Percentiles rank a stretch among this genome's conserved stretches.
These are phyloP conservation scores for Calonectria multiphialidica DNA, from an alignment of 2,329 filamentous ascomycete genomes.

Conservation along the genomic window DNA sequence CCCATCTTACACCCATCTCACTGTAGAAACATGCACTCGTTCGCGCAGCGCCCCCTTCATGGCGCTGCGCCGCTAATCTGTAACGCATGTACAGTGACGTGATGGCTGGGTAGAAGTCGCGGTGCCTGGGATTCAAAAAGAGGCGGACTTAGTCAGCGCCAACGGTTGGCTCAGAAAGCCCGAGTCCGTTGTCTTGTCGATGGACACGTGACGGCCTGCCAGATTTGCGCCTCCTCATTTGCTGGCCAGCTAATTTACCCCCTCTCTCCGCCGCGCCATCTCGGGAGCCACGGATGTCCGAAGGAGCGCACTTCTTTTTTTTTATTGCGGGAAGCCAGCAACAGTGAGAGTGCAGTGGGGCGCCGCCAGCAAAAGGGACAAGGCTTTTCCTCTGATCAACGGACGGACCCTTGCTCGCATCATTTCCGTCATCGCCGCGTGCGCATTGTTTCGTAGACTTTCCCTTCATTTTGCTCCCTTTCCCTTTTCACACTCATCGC, in stretches of 20 bases:
- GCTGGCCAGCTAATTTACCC: constrained; percentile 7
- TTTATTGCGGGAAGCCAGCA: constrained; percentile 17
- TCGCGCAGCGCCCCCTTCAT: background rate
- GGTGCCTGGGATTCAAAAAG: background rate
- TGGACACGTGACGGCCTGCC: constrained; percentile 18
- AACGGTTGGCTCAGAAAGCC: background rate
- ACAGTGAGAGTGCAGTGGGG: constrained; percentile 12
- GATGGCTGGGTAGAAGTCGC: constrained; percentile 5
- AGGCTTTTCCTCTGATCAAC: constrained; percentile 23
- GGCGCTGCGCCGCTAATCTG: constrained; percentile 1
- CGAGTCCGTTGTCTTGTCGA: background rate
- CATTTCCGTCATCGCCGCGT: constrained; percentile 41
- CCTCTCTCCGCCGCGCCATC: background rate
- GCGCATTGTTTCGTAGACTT: constrained; percentile 25
- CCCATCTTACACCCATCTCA: background rate
- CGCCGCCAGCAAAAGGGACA: constrained; percentile 3
- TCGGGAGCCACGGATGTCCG: constrained; percentile 25
- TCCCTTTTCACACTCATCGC: background rate
- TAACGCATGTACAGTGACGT: constrained; percentile 24
- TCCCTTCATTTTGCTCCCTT: constrained; percentile 12
- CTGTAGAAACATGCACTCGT: background rate
- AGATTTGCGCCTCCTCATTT: constrained; percentile 6
- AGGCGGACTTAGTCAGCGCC: constrained; percentile 7
- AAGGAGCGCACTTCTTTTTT: constrained; percentile 4
- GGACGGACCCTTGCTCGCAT: constrained; percentile 40